A percentile compares a stretch with the other conserved stretches of the same genome.
Conservation (phyloP, 768 basidiomycete genomes). For the Melanogaster broomeanus region DNA sequence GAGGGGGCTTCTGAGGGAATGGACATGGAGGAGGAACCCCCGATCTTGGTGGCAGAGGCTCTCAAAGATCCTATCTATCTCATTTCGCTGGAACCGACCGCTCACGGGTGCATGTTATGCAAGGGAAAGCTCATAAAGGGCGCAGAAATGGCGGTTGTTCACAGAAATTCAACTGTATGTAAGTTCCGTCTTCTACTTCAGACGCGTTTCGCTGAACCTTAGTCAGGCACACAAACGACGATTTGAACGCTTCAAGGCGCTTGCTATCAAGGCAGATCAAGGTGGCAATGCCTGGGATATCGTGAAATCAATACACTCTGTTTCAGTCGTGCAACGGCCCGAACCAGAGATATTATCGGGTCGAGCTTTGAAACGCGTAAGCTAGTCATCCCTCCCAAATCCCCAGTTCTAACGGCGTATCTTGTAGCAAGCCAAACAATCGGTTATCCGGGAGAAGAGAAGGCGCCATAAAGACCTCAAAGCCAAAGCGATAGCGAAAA, state of each 20-base stretch:
- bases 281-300: constrained; percentile 50
- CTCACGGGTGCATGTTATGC: constrained; percentile 66
- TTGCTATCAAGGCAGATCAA: constrained; percentile 42
- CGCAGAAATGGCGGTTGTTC: constrained; percentile 52
- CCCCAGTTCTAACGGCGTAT: neutral
- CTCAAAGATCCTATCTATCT: constrained; percentile 65
- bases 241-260: constrained; percentile 48
- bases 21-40: constrained; percentile 35
- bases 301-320: constrained; percentile 22
- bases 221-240: constrained; percentile 66
- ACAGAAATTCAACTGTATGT: constrained; percentile 66
- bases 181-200: constrained; percentile 10
- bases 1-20: constrained; percentile 25
- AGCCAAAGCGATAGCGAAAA: constrained; percentile 42
- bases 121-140: constrained; percentile 74
- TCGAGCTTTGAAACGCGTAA: constrained; percentile 63
- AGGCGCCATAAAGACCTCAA: constrained; percentile 47
- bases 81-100: constrained; percentile 53
- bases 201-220: neutral
- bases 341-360: constrained; percentile 45
- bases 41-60: constrained; percentile 58
- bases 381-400: constrained; percentile 9
- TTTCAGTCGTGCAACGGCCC: neutral
- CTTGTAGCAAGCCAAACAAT: constrained; percentile 49
- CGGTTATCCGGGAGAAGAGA: constrained; percentile 47